Evolutionary conservation across 208 protist species (phyloP).

Genomic region (Leishmania guyanensis): DNA sequence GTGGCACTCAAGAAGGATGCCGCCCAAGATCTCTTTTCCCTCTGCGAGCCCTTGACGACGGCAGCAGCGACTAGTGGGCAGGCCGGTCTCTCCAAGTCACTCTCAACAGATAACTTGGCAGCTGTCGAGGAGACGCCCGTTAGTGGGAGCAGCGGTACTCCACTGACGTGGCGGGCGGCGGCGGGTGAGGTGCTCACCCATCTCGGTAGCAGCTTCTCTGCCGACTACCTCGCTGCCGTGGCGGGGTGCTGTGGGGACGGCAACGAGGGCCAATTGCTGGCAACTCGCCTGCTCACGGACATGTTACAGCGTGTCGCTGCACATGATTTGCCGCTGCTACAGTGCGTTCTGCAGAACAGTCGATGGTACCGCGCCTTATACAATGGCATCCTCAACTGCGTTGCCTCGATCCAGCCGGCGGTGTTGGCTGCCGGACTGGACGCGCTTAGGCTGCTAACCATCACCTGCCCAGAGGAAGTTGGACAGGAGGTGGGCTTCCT

Average conservation of each 20-base stretch:
- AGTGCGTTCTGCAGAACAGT: conserved; percentile 29
- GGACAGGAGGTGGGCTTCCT: conserved; percentile 91
- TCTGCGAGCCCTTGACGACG: conserved; percentile 20
- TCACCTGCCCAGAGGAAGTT: conserved; percentile 40
- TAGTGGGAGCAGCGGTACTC: conserved; percentile 15
- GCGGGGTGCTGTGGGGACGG: conserved; percentile 71
- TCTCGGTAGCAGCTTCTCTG: conserved; percentile 54
- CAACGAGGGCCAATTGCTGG: conserved; percentile 68
- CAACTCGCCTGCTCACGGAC: conserved; percentile 68
- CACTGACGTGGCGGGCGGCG: conserved; percentile 26
- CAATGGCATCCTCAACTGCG: conserved; percentile 89
- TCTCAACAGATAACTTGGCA: conserved; percentile 11
- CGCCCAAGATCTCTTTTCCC: conserved; percentile 46
- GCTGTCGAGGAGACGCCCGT: conserved; percentile 23
- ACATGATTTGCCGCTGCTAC: conserved; percentile 40
- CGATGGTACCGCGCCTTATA: conserved; percentile 79
- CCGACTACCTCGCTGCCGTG: conserved; percentile 71
- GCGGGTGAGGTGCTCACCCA: conserved; percentile 41
- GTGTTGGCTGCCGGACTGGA: conserved; percentile 93
- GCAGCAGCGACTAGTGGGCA: neutral
- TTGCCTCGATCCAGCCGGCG: conserved; percentile 73
- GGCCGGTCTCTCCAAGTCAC: neutral
- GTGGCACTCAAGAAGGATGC: conserved; percentile 59
- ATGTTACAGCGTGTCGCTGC: conserved; percentile 41
- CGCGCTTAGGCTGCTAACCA: conserved; percentile 79